Evolutionary conservation across 441 rosid species (phyloP).

Genomic region (Kokia cookei): DNA sequence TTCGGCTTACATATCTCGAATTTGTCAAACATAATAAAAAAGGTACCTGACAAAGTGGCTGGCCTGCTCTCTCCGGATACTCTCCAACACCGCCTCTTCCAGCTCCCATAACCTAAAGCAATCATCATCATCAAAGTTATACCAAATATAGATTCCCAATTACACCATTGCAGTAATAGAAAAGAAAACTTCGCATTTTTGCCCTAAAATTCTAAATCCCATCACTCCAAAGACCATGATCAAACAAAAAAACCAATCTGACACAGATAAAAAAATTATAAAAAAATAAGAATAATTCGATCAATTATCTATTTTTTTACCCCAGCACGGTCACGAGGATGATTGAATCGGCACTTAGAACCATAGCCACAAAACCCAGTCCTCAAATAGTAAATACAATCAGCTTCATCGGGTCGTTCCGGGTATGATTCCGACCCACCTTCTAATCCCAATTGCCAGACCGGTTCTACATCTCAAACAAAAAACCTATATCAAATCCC

Average conservation of each 20-base stretch:
- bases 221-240: conserved; percentile 15
- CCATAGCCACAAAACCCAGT: conserved; percentile 83
- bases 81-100: conserved; percentile 53
- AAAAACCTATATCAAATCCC: conserved; percentile 19
- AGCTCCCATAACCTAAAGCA: conserved; percentile 51
- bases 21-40: not conserved
- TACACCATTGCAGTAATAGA: conserved; percentile 3
- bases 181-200: not conserved
- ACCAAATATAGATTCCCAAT: conserved; percentile 1
- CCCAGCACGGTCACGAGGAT: conserved; percentile 71
- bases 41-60: conserved; percentile 84
- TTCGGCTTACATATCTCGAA: conserved; percentile 9
- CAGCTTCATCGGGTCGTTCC: conserved; percentile 63
- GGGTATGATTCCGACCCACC: conserved; percentile 58
- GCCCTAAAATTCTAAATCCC: conserved; percentile 6
- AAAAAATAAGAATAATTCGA: conserved; percentile 1
- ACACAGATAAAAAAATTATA: conserved; percentile 7
- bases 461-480: conserved; percentile 46
- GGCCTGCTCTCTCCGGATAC: conserved; percentile 75
- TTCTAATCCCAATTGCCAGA: conserved; percentile 55
- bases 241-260: conserved; percentile 28
- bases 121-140: conserved; percentile 4
- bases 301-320: conserved; percentile 25
- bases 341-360: conserved; percentile 84
- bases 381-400: conserved; percentile 68